Evolutionary conservation across 2,329 filamentous ascomycete genomes (phyloP).

Genomic region (Fusarium sarcochroum): DNA sequence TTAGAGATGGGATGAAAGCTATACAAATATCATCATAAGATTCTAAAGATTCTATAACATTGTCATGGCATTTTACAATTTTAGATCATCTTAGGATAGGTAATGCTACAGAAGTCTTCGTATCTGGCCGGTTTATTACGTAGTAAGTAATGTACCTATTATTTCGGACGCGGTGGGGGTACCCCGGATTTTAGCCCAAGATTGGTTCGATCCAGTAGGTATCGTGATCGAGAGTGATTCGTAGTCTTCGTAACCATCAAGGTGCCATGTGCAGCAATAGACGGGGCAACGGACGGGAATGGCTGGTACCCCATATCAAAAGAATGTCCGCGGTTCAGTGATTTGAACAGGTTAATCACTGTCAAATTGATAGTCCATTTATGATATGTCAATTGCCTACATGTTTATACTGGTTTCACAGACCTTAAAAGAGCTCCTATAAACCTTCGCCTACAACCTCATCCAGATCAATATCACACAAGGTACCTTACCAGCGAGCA

Average conservation of each 20-base stretch:
- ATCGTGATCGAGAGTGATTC: not conserved
- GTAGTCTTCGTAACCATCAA: conserved; percentile 9
- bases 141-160: no score
- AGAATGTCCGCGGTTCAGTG: no score
- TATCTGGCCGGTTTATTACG: no score
- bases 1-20: no score
- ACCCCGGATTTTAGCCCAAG: conserved; percentile 29
- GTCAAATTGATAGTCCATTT: not conserved
- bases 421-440: not conserved
- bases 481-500: not conserved
- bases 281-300: not conserved
- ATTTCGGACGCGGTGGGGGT: conserved; percentile 11
- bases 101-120: no score
- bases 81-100: no score
- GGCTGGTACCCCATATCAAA: not conserved
- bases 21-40: no score
- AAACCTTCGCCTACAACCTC: not conserved
- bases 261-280: not conserved
- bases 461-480: not conserved
- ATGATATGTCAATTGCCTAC: not conserved
- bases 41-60: no score
- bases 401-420: not conserved
- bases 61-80: no score
- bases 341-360: no score
- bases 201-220: not conserved